phyloP scores from a whole-genome alignment of 768 basidiomycete species.

The Pholiota molesta region DNA sequence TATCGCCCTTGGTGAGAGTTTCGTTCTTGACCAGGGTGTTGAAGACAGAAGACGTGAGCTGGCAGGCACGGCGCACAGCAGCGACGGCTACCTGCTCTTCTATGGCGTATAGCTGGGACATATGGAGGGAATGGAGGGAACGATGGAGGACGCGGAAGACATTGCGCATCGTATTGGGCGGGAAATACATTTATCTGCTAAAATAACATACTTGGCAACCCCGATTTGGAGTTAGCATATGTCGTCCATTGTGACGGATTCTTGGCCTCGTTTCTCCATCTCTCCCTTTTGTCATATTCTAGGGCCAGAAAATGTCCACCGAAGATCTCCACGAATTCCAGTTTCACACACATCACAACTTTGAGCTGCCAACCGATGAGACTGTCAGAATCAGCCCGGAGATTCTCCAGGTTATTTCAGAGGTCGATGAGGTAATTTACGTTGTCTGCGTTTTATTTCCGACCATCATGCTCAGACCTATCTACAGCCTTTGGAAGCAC shows the following conservation, averaged over 20 bases:
- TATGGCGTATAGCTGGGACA: constrained; percentile 56
- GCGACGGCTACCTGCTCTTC: constrained; percentile 85
- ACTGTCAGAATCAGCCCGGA: constrained; percentile 39
- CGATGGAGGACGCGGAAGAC: constrained; percentile 18
- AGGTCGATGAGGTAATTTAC: constrained; percentile 32
- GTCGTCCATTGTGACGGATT: no score
- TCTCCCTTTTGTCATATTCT: no score
- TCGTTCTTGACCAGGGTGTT: constrained; percentile 83
- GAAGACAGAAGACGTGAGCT: constrained; percentile 84
- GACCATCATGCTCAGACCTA: not conserved
- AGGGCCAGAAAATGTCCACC: not conserved
- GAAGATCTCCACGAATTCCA: constrained; percentile 20
- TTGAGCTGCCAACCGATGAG: constrained; percentile 25
- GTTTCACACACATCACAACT: constrained; percentile 38
- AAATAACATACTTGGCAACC: not conserved
- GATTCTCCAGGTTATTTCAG: constrained; percentile 36
- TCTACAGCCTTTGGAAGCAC: constrained; percentile 33
- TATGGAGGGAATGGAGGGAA: constrained; percentile 26
- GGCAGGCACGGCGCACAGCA: constrained; percentile 87
- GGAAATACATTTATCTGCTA: not conserved
- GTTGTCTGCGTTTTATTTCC: not conserved
- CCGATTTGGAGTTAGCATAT: not conserved
- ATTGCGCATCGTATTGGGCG: constrained; percentile 6
- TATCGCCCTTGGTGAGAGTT: constrained; percentile 88
- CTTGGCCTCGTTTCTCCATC: no score